A percentile compares a stretch with the other conserved stretches of the same genome.
phyloP scores from a whole-genome alignment of 768 basidiomycete species.

The Chiua virens region DNA sequence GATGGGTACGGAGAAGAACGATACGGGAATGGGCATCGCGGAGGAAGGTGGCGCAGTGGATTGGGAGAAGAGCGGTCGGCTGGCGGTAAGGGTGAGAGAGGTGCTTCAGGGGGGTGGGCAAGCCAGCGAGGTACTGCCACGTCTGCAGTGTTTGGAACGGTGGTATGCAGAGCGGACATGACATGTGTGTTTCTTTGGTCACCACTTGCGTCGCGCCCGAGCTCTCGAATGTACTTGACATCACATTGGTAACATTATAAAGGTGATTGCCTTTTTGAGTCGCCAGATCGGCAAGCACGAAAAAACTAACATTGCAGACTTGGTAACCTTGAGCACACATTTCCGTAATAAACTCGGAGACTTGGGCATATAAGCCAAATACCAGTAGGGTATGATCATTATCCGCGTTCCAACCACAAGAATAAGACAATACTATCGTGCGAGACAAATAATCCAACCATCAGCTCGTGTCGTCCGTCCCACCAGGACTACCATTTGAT shows the following conservation, averaged over 20 bases:
- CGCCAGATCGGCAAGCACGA: too few species aligned
- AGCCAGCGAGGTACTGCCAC: conserved; percentile 27
- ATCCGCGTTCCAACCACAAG: not conserved
- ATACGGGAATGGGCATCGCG: not conserved
- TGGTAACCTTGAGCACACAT: too few species aligned
- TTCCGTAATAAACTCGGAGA: too few species aligned
- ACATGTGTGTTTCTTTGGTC: too few species aligned
- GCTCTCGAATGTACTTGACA: too few species aligned
- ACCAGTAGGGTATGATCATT: not conserved
- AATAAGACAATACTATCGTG: not conserved
- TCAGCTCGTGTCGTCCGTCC: conserved; percentile 39
- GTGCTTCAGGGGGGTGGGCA: conserved; percentile 18
- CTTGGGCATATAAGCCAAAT: too few species aligned
- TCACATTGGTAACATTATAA: too few species aligned
- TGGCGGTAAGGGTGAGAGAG: conserved; percentile 24
- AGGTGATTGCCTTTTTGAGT: too few species aligned
- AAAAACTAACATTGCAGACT: too few species aligned
- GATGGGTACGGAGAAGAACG: not conserved
- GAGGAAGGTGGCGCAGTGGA: conserved; percentile 19
- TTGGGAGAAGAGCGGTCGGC: conserved; percentile 26
- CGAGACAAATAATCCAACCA: not conserved
- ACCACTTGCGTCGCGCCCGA: too few species aligned
- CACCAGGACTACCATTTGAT: conserved; percentile 36
- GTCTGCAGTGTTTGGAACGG: conserved; percentile 21
- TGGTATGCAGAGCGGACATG: conserved; percentile 9